Percentiles rank a stretch among this genome's conserved stretches.
These are phyloP conservation scores for Alternaria novae-zelandiae DNA, from an alignment of 2,329 filamentous ascomycete species.

Conservation along the genomic window DNA sequence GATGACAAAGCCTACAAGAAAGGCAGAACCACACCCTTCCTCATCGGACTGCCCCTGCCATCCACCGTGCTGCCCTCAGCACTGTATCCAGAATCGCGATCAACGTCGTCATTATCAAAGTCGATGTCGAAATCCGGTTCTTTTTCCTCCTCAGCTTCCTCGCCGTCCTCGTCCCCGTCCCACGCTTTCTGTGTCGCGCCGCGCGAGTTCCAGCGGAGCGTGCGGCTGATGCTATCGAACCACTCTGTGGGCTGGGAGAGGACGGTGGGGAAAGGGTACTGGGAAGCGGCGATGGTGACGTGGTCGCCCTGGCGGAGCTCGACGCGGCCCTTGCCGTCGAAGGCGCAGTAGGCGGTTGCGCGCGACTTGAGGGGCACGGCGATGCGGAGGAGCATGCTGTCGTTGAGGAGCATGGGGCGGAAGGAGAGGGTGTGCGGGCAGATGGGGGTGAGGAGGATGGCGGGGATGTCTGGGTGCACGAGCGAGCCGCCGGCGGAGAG, in stretches of 20 bases:
- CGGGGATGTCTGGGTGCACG: slow-evolving; percentile 95
- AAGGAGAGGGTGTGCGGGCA: slow-evolving; percentile 97
- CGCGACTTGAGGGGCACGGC: slow-evolving; percentile 83
- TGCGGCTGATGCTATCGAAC: slow-evolving; percentile 94
- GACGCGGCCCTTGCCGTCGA: slow-evolving; percentile 94
- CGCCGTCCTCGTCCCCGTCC: slow-evolving; percentile 56
- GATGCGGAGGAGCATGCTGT: slow-evolving; percentile 90
- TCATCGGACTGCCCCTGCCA: slow-evolving; percentile 41
- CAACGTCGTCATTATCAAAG: slow-evolving; percentile 73
- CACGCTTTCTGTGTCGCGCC: slow-evolving; percentile 92
- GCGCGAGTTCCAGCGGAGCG: slow-evolving; percentile 92
- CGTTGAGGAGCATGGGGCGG: slow-evolving; percentile 95
- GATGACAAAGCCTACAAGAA: slow-evolving; percentile 24
- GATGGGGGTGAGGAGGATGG: slow-evolving; percentile 94
- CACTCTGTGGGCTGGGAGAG: slow-evolving; percentile 89
- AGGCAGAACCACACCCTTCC: slow-evolving; percentile 44
- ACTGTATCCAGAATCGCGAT: slow-evolving; percentile 51
- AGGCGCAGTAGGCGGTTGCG: slow-evolving; percentile 94
- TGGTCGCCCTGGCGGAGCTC: slow-evolving; percentile 93
- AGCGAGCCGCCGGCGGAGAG: slow-evolving; percentile 94
- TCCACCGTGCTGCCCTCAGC: slow-evolving; percentile 47
- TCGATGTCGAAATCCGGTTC: slow-evolving; percentile 89
- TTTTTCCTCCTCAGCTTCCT: slow-evolving; percentile 51
- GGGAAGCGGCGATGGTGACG: slow-evolving; percentile 93
- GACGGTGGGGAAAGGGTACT: slow-evolving; percentile 97